phyloP scores from a whole-genome alignment of 129 eudicot species.

The Scalesia atractyloides region DNA sequence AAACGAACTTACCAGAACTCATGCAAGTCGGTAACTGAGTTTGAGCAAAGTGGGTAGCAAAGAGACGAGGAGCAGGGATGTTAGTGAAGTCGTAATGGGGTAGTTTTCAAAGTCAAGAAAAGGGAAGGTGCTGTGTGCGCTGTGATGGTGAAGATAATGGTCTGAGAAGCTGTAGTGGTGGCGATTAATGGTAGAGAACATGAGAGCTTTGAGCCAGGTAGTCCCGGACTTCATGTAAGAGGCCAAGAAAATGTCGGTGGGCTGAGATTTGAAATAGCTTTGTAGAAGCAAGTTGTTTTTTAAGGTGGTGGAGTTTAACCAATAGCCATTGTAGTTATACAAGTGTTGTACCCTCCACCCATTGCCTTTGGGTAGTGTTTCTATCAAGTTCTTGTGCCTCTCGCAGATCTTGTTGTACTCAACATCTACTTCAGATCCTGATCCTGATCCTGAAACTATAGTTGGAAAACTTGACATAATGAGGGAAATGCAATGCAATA shows the following conservation, averaged over 20 bases:
- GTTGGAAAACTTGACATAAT: no score
- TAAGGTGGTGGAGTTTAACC: background rate
- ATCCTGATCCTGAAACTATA: no score
- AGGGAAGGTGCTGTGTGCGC: constrained; percentile 20
- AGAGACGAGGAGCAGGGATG: background rate
- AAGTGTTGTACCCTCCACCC: constrained; percentile 27
- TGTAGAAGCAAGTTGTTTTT: constrained; percentile 19
- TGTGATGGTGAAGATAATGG: constrained; percentile 6
- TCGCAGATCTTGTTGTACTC: constrained; percentile 8
- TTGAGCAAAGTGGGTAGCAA: constrained; percentile 20
- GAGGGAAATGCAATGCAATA: no score
- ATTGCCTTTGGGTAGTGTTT: constrained; percentile 31
- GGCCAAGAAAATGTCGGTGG: constrained; percentile 18
- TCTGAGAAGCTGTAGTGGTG: constrained; percentile 16
- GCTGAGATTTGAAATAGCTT: constrained; percentile 11
- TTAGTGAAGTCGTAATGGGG: constrained; percentile 1
- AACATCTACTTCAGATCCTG: no score
- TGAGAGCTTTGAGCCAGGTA: constrained; percentile 29
- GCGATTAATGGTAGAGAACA: constrained; percentile 25
- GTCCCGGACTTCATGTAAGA: constrained; percentile 26
- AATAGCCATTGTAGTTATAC: constrained; percentile 27
- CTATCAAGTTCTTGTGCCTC: background rate
- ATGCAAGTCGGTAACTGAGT: background rate
- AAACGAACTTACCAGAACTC: constrained; percentile 15
- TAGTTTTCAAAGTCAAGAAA: background rate